Evolutionary conservation across 192 early-diverging fungal species (phyloP).

Genomic region (Backusella parvicylindrica): DNA sequence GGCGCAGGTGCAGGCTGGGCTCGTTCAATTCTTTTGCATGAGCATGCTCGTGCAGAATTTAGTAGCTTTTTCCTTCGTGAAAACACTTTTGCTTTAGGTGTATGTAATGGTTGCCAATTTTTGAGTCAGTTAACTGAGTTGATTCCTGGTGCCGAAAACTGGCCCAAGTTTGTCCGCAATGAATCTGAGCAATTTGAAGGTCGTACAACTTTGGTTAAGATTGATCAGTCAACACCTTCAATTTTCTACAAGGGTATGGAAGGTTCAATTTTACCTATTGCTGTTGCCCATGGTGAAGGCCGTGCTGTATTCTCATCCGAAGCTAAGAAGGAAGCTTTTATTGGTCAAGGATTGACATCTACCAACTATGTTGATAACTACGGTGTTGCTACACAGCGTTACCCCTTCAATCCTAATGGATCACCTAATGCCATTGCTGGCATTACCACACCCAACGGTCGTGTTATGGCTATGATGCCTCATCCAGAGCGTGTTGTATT

Average conservation of each 20-base stretch:
- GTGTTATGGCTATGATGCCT: conserved; percentile 95
- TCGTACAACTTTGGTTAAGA: conserved; percentile 75
- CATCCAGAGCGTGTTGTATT: conserved; percentile 95
- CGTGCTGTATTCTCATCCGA: conserved; percentile 69
- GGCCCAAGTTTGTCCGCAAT: conserved; percentile 94
- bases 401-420: conserved; percentile 99
- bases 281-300: conserved; percentile 98
- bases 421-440: conserved; percentile 84
- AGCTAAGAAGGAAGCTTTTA: conserved; percentile 40
- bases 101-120: conserved; percentile 99
- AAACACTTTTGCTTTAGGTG: conserved; percentile 94
- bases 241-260: conserved; percentile 93
- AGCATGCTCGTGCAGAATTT: conserved; percentile 69
- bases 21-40: conserved; percentile 79
- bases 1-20: conserved; percentile 99
- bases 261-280: conserved; percentile 88
- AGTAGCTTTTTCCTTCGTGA: conserved; percentile 73
- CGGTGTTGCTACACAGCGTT: conserved; percentile 70
- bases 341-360: conserved; percentile 54
- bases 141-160: conserved; percentile 82
- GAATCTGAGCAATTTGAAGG: conserved; percentile 95
- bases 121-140: conserved; percentile 79
- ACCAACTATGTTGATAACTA: conserved; percentile 85
- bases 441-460: conserved; percentile 78
- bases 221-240: conserved; percentile 38